Base-by-base conservation (phyloP, 345 rosid species). In the Theobroma cacao region DNA sequence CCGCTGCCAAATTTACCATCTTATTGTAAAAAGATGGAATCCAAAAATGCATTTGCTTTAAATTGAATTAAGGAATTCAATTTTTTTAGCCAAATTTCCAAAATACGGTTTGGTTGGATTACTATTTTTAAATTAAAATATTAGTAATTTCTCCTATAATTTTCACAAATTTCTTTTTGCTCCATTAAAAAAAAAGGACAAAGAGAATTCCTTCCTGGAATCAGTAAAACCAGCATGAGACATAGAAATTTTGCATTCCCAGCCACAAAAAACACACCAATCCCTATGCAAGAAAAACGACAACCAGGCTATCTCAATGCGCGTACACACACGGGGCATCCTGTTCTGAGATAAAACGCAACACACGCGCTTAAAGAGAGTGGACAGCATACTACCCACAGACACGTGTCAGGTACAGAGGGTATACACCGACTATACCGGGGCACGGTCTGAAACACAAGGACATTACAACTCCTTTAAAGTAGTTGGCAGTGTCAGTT, bases 361-460 rank as follows among this genome's bases (percentile, higher is more conserved):
- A 1, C 0, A 41, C 22, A 71, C 80, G 78, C 67, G 52, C 53
- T n/a, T 14, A 2, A 1, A 26, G 33, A 56, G n/a, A 12, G 58
- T 60, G 1, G 34, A 36, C 5, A 47, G 45, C 10, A 70, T 75
- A 70, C 83, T 77, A 30, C 74, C 69, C 75, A 58, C 56, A 36
- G 78, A 84, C 87, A 88, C 81, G 82, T 83, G 86, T 83, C 69
- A 64, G 17, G 47, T 77, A 30, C 30, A 31, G 65, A 85, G 77
- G 68, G 67, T 67, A 80, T 40, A 26, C 70, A 81, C 82, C 75
- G 62, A 82, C 62, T 87, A 75, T 73, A 67, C 60, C 60, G 84
- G 53, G 83, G 81, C 80, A 55, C 53, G 77, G 76, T 83, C 84
- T 80, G 89, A 62, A 74, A 41, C 70, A 53, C 38, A 45, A 38